A percentile compares a stretch with the other conserved stretches of the same genome.
Evolutionary conservation across 208 protist species (phyloP).

Genomic region (Phytomonas serpens): DNA sequence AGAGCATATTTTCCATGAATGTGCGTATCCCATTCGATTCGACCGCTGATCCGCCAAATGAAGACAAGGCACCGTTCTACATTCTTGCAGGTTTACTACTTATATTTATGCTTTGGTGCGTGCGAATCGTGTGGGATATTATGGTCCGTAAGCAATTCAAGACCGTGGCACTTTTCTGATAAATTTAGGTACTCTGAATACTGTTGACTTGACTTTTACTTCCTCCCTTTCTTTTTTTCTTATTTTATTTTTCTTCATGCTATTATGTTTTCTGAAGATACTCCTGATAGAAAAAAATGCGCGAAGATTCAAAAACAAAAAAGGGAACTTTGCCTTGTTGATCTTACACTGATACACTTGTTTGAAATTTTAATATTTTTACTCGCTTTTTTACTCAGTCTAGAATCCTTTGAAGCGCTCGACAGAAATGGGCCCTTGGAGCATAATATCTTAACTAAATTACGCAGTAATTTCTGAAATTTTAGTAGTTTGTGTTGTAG

Average conservation of each 20-base stretch:
- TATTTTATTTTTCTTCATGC: conserved; percentile 12
- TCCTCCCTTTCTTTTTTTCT: conserved; percentile 10
- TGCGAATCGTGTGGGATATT: conserved; percentile 27
- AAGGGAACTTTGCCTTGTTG: neutral
- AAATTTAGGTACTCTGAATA: neutral
- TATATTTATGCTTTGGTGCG: conserved; percentile 27
- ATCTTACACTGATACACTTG: neutral
- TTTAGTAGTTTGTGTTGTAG: neutral
- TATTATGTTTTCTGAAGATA: neutral
- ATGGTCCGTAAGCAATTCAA: conserved; percentile 39
- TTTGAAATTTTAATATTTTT: neutral
- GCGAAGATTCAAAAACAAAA: neutral
- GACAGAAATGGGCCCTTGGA: neutral
- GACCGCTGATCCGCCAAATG: conserved; percentile 33
- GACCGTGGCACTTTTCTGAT: conserved; percentile 47
- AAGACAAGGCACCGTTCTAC: conserved; percentile 51
- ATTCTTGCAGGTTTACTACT: conserved; percentile 39
- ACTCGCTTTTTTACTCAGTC: neutral
- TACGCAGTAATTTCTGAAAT: neutral
- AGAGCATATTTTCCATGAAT: conserved; percentile 82
- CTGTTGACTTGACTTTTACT: neutral
- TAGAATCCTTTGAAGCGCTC: neutral
- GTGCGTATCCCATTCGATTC: conserved; percentile 58
- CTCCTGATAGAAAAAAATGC: neutral
- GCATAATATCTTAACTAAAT: neutral